A percentile compares a stretch with the other conserved stretches of the same genome.
Conservation (phyloP, 2,329 filamentous ascomycete genomes). For the Colletotrichum gloeosporioides region DNA sequence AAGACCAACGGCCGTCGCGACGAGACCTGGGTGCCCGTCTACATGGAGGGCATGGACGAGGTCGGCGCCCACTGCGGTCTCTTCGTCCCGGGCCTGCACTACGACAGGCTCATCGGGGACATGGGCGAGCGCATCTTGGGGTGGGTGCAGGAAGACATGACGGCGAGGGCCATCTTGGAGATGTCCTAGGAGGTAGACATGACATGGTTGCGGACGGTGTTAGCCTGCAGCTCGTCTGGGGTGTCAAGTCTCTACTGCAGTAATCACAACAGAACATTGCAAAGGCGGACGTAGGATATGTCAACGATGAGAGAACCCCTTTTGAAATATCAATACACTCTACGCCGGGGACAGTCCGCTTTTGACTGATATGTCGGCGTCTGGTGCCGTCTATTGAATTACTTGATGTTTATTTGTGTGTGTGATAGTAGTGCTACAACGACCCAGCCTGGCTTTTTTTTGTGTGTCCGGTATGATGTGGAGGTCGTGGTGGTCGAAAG, state of each 20-base stretch:
- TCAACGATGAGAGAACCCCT: not conserved
- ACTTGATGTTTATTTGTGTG: not conserved
- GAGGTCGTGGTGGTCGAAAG: not conserved
- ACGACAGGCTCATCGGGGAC: constrained; percentile 79
- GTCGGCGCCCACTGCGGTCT: constrained; percentile 84
- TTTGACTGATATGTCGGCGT: constrained; percentile 3
- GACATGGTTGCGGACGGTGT: not conserved
- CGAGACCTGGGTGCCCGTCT: constrained; percentile 76
- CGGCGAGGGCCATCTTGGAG: constrained; percentile 43
- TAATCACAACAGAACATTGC: not conserved
- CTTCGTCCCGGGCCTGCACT: constrained; percentile 76
- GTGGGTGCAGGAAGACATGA: constrained; percentile 72
- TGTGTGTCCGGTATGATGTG: not conserved
- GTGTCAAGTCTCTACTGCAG: not conserved
- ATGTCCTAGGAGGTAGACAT: constrained; percentile 22
- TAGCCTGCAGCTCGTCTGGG: not conserved
- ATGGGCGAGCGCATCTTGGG: constrained; percentile 69
- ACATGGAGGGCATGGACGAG: constrained; percentile 85
- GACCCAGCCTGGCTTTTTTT: constrained; percentile 12
- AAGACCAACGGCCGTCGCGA: constrained; percentile 63
- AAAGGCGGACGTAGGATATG: not conserved
- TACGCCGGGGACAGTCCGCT: not conserved
- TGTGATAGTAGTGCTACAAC: constrained; percentile 16
- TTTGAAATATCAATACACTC: not conserved
- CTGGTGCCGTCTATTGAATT: constrained; percentile 18